Conservation (phyloP, 1,139 yeast genomes). For the Kodamaea sp. region DNA sequence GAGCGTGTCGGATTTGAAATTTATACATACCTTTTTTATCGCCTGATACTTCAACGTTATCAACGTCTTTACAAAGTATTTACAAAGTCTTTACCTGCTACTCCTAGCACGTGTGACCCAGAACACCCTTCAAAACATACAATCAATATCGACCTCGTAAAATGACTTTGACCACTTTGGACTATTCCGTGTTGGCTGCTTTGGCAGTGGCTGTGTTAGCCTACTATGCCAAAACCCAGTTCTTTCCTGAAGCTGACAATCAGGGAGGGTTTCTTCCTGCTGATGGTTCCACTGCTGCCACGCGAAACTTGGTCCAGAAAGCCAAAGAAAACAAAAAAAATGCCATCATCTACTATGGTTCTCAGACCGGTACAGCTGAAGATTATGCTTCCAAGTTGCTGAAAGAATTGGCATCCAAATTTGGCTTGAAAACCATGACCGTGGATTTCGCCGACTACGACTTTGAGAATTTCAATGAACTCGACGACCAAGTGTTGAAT, state of each 20-base stretch:
- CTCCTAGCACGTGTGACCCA: no score
- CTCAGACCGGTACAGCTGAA: slow-evolving; percentile 99
- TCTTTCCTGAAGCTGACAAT: slow-evolving; percentile 45
- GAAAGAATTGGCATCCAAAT: slow-evolving; percentile 81
- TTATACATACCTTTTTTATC: no score
- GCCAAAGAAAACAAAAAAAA: slow-evolving; percentile 67
- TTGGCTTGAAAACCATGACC: slow-evolving; percentile 79
- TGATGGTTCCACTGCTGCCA: slow-evolving; percentile 40
- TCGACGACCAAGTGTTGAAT: slow-evolving; percentile 53
- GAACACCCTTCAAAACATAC: no score
- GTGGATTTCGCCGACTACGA: slow-evolving; percentile 90
- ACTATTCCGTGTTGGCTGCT: slow-evolving; percentile 65
- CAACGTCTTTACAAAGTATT: no score
- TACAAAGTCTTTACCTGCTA: no score
- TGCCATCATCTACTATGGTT: slow-evolving; percentile 83
- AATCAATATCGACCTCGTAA: slow-evolving; percentile 1
- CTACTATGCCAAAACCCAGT: slow-evolving; percentile 64
- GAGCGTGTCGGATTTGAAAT: no score
- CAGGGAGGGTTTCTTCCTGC: slow-evolving; percentile 42
- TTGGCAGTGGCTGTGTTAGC: slow-evolving; percentile 64
- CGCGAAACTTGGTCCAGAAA: slow-evolving; percentile 67
- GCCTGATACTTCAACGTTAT: no score
- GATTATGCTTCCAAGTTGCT: slow-evolving; percentile 91
- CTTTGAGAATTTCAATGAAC: slow-evolving; percentile 67
- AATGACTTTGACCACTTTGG: slow-evolving; percentile 66